Conservation (phyloP, 139 green algal genomes). For the Coelastrella sp. region DNA sequence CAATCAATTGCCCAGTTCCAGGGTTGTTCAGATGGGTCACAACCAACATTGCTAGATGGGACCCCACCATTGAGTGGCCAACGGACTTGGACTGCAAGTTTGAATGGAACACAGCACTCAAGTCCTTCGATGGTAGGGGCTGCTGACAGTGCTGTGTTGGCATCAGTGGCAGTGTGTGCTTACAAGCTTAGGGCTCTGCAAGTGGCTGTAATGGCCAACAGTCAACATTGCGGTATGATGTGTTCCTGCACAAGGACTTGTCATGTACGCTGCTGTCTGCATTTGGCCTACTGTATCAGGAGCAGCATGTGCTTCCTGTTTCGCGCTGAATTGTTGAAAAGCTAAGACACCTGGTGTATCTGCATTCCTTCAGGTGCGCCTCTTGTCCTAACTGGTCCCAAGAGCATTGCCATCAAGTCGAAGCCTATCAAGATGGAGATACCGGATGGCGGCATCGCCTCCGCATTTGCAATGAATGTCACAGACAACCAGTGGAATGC, state of each 20-base stretch:
- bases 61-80: conserved; percentile 67
- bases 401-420: background rate
- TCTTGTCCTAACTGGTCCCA: conserved; percentile 39
- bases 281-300: no score
- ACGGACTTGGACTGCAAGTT: conserved; percentile 66
- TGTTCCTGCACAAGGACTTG: no score
- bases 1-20: conserved; percentile 49
- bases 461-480: conserved; percentile 36
- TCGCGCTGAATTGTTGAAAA: background rate
- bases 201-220: no score
- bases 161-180: background rate
- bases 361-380: conserved; percentile 40
- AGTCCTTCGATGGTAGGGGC: conserved; percentile 65
- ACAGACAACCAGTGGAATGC: conserved; percentile 62
- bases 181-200: no score
- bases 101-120: conserved; percentile 54
- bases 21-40: conserved; percentile 74
- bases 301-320: background rate
- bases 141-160: background rate
- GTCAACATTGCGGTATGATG: no score
- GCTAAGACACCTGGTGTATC: background rate
- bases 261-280: no score
- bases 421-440: background rate
- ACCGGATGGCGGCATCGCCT: background rate
- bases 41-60: conserved; percentile 73